Conservation (phyloP, 257 asterid species). For the Cordia subcordata region DNA sequence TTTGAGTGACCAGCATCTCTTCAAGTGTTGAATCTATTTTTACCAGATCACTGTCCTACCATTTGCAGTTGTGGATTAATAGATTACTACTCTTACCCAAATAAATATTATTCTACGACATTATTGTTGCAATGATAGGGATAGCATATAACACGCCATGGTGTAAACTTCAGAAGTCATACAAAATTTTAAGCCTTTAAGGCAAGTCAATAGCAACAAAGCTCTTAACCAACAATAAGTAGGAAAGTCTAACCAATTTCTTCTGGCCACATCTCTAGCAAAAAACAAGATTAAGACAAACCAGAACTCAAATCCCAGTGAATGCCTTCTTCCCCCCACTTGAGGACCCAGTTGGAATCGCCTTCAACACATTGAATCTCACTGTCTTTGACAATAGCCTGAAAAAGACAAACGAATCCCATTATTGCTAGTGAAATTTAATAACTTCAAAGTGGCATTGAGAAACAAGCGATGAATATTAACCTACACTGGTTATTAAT, state of each 20-base stretch:
- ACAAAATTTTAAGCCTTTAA: background rate
- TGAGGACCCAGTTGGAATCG: constrained; percentile 79
- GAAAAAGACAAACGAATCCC: background rate
- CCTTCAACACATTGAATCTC: constrained; percentile 81
- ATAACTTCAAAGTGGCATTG: background rate
- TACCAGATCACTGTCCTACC: no score
- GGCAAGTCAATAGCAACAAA: background rate
- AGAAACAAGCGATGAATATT: background rate
- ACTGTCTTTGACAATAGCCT: constrained; percentile 88
- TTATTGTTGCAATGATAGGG: no score
- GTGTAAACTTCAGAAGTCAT: background rate
- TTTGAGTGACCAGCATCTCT: no score
- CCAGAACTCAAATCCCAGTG: constrained; percentile 52
- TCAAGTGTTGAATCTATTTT: no score
- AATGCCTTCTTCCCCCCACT: constrained; percentile 86
- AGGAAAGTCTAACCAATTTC: background rate
- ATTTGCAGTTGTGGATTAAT: no score
- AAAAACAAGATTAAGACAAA: background rate
- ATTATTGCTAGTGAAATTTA: background rate
- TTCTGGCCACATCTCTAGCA: background rate
- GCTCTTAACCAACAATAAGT: no score
- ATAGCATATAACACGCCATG: no score
- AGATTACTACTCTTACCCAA: no score
- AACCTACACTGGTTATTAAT: constrained; percentile 82
- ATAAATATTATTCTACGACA: no score